Base-by-base conservation (phyloP, 768 basidiomycete species). In the Obba rivulosa region DNA sequence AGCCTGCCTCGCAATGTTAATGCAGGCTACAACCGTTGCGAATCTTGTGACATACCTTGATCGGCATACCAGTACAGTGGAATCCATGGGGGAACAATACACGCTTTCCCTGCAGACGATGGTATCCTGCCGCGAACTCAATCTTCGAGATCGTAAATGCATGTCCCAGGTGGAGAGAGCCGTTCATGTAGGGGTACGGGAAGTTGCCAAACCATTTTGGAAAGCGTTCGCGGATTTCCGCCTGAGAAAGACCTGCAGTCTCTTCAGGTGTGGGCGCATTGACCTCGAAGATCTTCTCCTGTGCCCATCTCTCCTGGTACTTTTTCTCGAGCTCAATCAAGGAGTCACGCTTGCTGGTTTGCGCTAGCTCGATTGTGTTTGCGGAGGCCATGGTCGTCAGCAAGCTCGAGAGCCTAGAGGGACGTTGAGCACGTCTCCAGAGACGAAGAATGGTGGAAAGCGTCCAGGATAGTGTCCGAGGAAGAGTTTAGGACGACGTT, bases 121-220 rank as follows among this genome's bases (percentile, higher is more conserved):
- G 85, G 68, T 89, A 98, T 23, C 96, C 96, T 31, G 95, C 87
- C 0, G 84, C 82, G 59, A 98, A 99, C 65, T 99, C 96, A 65
- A 98, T 85, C 72, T 99, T 99, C 48, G 91, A 92, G 69, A 98
- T 91, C 35, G 93, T 94, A 70, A 99, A 99, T 1, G 88, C 95
- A 69, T 99, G 96, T 20, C 96, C 96, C 21, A 98, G 76, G 68
- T 99, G 96, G 57, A 98, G 75, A 57, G 87, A 90, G 39, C 96
- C 96, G 61, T 99, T 99, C 92, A 97, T 98, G 76, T 99, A 99
- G 1, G 92, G 90, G 70, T 75, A 96, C 44, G 94, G 94, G 67
- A 87, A 95, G 69, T 83, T 96, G 46, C 95, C 96, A 63, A 97
- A 88, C 92, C 94, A 98, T 73, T 97, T 98, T 17, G 94, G 94